Percentiles rank a stretch among this genome's conserved stretches.
Evolutionary conservation across 331 rosid genomes (phyloP).

Genomic region (Pyrus hybrid): DNA sequence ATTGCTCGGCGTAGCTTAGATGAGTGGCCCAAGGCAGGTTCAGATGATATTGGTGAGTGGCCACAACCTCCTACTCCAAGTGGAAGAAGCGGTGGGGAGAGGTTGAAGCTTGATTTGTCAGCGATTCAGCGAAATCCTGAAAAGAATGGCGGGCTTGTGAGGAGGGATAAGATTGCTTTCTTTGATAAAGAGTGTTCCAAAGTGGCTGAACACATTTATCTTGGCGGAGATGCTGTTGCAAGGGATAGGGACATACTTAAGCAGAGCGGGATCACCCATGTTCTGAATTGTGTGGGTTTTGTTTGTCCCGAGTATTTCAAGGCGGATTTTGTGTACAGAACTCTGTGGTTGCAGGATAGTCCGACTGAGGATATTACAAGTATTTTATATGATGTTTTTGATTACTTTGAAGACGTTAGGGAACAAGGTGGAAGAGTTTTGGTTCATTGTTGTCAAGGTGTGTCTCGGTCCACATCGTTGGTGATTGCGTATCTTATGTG

Average conservation of each 20-base stretch:
- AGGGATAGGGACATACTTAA: no score
- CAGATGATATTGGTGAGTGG: constrained; percentile 98
- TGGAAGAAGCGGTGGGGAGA: constrained; percentile 70
- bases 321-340: constrained; percentile 82
- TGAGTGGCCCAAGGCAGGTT: constrained; percentile 96
- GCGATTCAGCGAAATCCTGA: constrained; percentile 74
- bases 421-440: constrained; percentile 85
- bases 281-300: no score
- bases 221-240: no score
- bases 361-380: constrained; percentile 97
- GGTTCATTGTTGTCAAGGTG: constrained; percentile 99
- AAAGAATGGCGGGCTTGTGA: constrained; percentile 76
- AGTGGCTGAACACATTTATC: no score
- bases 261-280: no score
- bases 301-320: constrained; percentile 94
- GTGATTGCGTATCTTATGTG: constrained; percentile 98
- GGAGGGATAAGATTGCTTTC: constrained; percentile 95
- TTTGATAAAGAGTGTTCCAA: constrained; percentile 94
- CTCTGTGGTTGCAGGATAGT: constrained; percentile 96
- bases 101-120: constrained; percentile 94
- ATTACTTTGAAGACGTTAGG: constrained; percentile 96
- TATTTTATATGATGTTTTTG: constrained; percentile 88
- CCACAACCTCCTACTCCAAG: constrained; percentile 87
- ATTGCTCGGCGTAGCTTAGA: constrained; percentile 90
- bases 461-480: constrained; percentile 89